A percentile compares a stretch with the other conserved stretches of the same genome.
phyloP scores from a whole-genome alignment of 2,329 filamentous ascomycete genomes.

The Fusarium abutilonis region DNA sequence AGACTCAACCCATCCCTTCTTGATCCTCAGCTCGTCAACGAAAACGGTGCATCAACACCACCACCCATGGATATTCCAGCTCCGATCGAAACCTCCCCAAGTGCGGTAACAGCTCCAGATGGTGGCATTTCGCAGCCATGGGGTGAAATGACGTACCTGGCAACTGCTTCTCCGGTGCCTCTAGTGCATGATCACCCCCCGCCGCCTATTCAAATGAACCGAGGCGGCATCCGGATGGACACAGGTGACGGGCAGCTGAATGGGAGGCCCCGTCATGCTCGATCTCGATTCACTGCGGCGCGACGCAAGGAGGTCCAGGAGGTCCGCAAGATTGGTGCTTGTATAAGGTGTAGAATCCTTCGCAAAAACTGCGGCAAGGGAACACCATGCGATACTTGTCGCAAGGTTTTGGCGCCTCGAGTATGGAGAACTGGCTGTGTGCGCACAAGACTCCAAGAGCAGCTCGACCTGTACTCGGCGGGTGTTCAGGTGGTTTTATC shows the following conservation, averaged over 20 bases:
- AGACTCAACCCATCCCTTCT: slow-evolving; percentile 65
- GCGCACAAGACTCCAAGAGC: slow-evolving; percentile 68
- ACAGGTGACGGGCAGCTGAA: slow-evolving; percentile 55
- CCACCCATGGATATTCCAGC: slow-evolving; percentile 41
- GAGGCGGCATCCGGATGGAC: slow-evolving; percentile 66
- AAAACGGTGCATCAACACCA: slow-evolving; percentile 46
- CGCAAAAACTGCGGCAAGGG: slow-evolving; percentile 74
- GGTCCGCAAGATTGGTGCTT: slow-evolving; percentile 71
- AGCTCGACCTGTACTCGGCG: slow-evolving; percentile 70
- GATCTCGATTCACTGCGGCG: slow-evolving; percentile 65
- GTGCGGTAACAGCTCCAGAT: slow-evolving; percentile 40
- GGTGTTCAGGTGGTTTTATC: slow-evolving; percentile 71
- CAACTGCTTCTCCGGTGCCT: slow-evolving; percentile 50
- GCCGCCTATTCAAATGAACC: slow-evolving; percentile 48
- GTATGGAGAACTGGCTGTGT: slow-evolving; percentile 74
- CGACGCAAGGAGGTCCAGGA: slow-evolving; percentile 73
- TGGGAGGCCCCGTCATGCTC: slow-evolving; percentile 62
- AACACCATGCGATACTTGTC: slow-evolving; percentile 70
- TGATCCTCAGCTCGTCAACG: slow-evolving; percentile 59
- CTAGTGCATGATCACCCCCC: slow-evolving; percentile 47
- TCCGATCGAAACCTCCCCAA: slow-evolving; percentile 37
- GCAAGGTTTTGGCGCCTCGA: slow-evolving; percentile 69
- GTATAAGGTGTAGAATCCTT: slow-evolving; percentile 72
- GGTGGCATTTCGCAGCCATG: slow-evolving; percentile 55
- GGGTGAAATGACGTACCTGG: slow-evolving; percentile 63